phyloP scores from a whole-genome alignment of 805 yeast genomes.

The Pichia deserticola region DNA sequence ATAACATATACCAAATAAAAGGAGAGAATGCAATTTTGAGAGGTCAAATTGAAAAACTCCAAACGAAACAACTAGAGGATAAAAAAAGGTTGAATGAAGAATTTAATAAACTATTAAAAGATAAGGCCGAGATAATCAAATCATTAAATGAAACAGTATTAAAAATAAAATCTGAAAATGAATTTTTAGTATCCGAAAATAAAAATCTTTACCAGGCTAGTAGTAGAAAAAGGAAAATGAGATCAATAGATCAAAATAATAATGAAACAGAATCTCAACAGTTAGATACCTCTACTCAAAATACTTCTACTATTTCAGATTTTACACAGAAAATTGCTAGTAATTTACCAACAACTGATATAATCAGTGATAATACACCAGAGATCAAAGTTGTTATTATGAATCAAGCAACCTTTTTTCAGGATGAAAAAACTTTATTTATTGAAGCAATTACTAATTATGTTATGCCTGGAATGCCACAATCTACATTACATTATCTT shows the following conservation, averaged over 20 bases:
- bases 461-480: slow-evolving; percentile 29
- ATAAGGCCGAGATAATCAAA: slow-evolving; percentile 18
- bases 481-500: slow-evolving; percentile 29
- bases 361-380: background rate
- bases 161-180: slow-evolving; percentile 45
- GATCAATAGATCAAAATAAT: slow-evolving; percentile 1
- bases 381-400: slow-evolving; percentile 18
- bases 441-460: slow-evolving; percentile 30
- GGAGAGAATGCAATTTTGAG: slow-evolving; percentile 81
- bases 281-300: slow-evolving; percentile 2
- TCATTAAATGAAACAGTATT: slow-evolving; percentile 30
- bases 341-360: background rate
- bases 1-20: slow-evolving; percentile 40
- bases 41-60: slow-evolving; percentile 47
- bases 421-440: slow-evolving; percentile 33
- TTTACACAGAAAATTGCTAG: background rate
- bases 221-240: slow-evolving; percentile 19
- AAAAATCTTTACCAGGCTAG: slow-evolving; percentile 24
- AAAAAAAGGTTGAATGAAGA: slow-evolving; percentile 31
- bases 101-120: slow-evolving; percentile 15
- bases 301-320: background rate
- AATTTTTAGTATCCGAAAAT: slow-evolving; percentile 45
- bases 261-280: background rate
- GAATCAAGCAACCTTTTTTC: slow-evolving; percentile 26
- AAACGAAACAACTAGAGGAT: slow-evolving; percentile 30